Conservation (phyloP, 345 rosid genomes). For the Dimocarpus longan region DNA sequence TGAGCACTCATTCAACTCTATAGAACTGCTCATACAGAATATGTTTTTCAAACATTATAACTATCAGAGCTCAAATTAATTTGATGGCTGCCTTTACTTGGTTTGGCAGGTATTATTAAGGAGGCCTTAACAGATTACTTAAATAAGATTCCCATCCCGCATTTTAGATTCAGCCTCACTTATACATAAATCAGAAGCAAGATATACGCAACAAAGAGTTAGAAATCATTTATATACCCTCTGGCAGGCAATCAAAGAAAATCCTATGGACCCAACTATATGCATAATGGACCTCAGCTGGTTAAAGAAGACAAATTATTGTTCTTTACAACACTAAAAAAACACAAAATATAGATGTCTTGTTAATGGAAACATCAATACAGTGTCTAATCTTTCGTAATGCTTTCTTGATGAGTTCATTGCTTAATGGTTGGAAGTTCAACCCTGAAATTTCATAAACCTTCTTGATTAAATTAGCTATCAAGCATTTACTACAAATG, state of each 20-base stretch:
- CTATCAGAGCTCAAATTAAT: background rate
- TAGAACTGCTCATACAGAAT: background rate
- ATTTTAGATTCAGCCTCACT: background rate
- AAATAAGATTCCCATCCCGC: conserved; percentile 3
- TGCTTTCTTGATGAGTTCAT: background rate
- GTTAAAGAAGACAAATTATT: background rate
- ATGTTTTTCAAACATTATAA: background rate
- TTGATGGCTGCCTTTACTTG: background rate
- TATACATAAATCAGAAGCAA: conserved; percentile 1
- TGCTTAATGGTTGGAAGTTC: background rate
- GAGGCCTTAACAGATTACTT: background rate
- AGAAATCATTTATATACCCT: background rate
- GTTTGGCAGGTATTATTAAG: background rate
- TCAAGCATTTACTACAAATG: conserved; percentile 15
- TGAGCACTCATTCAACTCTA: conserved; percentile 2
- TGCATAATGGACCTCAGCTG: background rate
- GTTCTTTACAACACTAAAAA: background rate
- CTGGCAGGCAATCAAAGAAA: conserved; percentile 5
- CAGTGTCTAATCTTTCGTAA: background rate
- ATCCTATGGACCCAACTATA: background rate
- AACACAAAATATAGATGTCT: background rate
- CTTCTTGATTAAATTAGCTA: conserved; percentile 8
- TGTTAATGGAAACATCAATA: background rate
- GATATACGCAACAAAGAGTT: background rate
- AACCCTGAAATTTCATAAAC: background rate